phyloP scores from a whole-genome alignment of 768 basidiomycete species.

The Pleurotus tuber-regium region DNA sequence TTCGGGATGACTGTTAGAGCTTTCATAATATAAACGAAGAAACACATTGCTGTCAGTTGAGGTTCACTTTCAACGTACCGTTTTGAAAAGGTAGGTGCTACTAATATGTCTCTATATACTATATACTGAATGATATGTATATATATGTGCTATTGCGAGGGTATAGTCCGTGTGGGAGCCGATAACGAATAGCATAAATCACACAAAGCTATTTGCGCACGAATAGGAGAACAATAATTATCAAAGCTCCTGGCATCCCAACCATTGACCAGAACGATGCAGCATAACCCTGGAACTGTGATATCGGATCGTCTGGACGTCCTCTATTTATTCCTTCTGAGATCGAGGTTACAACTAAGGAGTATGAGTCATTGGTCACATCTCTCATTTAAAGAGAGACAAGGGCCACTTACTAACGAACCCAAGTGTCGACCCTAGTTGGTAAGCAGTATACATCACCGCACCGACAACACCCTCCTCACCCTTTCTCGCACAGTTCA shows the following conservation, averaged over 20 bases:
- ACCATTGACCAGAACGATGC: slow-evolving; percentile 11
- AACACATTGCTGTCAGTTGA: no score
- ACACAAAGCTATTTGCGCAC: background rate
- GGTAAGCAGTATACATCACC: slow-evolving; percentile 12
- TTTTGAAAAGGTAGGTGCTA: no score
- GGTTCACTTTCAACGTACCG: no score
- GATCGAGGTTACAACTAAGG: background rate
- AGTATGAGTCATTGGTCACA: background rate
- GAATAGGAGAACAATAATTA: slow-evolving; percentile 1
- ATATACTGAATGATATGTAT: no score
- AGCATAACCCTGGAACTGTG: background rate
- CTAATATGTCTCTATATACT: no score
- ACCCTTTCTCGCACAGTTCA: slow-evolving; percentile 10
- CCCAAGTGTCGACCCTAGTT: slow-evolving; percentile 9
- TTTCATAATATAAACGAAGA: no score
- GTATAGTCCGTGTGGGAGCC: no score
- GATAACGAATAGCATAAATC: no score
- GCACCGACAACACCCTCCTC: slow-evolving; percentile 14
- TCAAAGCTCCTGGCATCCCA: background rate
- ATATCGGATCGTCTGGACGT: background rate
- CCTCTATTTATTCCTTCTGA: background rate
- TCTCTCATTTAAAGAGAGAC: background rate
- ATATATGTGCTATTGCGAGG: no score
- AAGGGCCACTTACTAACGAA: background rate
- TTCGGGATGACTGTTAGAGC: no score